Evolutionary conservation across 2,329 filamentous ascomycete species (phyloP).

Genomic region (Lojkania enalia): DNA sequence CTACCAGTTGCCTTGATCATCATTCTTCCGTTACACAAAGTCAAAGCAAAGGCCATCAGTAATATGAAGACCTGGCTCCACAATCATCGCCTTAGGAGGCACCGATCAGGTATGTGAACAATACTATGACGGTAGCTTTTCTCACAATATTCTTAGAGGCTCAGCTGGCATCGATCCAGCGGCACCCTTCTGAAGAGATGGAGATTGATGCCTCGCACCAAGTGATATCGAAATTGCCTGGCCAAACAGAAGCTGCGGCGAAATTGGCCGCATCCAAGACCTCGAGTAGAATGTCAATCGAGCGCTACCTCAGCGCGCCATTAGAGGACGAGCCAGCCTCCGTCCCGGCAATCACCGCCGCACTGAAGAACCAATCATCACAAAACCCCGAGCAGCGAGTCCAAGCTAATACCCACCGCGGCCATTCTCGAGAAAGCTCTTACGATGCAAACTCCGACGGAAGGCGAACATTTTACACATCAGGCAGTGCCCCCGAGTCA

Average conservation of each 20-base stretch:
- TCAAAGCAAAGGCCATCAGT: not conserved
- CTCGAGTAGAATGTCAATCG: constrained; percentile 28
- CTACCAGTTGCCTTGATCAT: not conserved
- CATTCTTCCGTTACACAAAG: not conserved
- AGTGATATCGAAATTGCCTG: constrained; percentile 4
- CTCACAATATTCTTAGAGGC: constrained; percentile 15
- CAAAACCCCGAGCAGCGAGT: not conserved
- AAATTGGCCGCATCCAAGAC: constrained; percentile 19
- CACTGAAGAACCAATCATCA: constrained; percentile 21
- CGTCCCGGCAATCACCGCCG: constrained; percentile 28
- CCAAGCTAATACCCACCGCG: not conserved
- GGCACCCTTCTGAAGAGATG: constrained; percentile 11
- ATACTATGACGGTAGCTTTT: not conserved
- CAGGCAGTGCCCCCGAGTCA: constrained; percentile 24
- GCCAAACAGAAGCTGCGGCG: constrained; percentile 8
- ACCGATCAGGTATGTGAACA: constrained; percentile 22
- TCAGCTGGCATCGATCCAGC: constrained; percentile 11
- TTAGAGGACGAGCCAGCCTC: constrained; percentile 31
- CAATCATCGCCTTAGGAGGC: constrained; percentile 20
- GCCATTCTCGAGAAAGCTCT: constrained; percentile 25
- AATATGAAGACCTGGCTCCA: constrained; percentile 30
- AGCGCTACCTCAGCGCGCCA: constrained; percentile 30
- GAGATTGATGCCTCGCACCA: no score
- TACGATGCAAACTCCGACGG: constrained; percentile 28
- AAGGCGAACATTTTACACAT: constrained; percentile 26